Evolutionary conservation across 495 filamentous ascomycete species (phyloP), one percentile per base, ranked within the genome.

Genomic region (Astrothelium subdiscretum): DNA sequence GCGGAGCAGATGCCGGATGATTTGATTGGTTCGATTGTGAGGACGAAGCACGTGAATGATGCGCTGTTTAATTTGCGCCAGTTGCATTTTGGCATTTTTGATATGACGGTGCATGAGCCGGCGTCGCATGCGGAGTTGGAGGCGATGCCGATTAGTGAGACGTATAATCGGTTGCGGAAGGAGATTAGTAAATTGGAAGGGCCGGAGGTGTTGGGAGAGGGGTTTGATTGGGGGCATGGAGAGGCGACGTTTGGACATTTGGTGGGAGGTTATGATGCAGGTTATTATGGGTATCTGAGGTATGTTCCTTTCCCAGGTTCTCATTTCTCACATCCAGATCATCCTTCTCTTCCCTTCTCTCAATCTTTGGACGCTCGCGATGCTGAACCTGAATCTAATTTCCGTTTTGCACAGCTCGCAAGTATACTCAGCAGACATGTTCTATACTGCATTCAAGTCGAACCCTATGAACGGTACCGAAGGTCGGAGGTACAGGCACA

Each of bases 381-480:
- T 26, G 6, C 22, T 27, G 48, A 24, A 10, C 10, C 3, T 26
- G 24, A 5, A 29, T 5, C 48, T 54, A 15, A 54, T 54, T 29
- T 29, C 22, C 15, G 22, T 66, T 18, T 29, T 1, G 20, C 24
- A 26, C 65, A 76, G 73, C 27, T 72, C 66, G n/a, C 73, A 89
- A 72, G 88, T 90, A 52, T 90, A 88, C 74, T 84, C 81, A 12
- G 77, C 82, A 31, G 88, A 91, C 70, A 91, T 91, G 87, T 91
- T 91, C 75, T 85, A 87, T 71, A 77, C 80, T 0, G 81, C 83
- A n/a, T 91, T 91, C 74, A 85, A 84, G 75, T 75, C 77, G 62
- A 75, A 88, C 66, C 87, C 88, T 0, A 90, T 90, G 87, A 79
- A 89, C 70, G 75, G 72, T 26, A 76, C 73, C 51, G 78, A 87